Evolutionary conservation across 352 stramenopile species (phyloP).

Genomic region (Phytophthora pini): DNA sequence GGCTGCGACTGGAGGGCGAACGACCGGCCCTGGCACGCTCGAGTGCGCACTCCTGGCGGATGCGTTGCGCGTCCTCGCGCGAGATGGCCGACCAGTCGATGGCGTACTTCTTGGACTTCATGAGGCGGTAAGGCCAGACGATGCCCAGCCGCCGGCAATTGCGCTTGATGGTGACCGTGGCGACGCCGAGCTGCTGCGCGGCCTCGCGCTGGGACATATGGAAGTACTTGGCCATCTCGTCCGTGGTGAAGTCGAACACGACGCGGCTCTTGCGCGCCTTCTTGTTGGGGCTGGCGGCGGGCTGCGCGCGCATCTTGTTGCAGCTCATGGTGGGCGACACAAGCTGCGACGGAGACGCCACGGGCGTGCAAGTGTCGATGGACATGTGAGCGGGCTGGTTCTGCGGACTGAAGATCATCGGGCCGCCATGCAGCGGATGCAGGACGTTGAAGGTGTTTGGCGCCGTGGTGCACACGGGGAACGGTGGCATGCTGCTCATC

Average conservation of each 20-base stretch:
- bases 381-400: constrained; percentile 7
- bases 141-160: constrained; percentile 67
- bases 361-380: constrained; percentile 14
- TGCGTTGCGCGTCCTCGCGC: constrained; percentile 41
- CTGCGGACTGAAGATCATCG: not conserved
- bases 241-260: constrained; percentile 61
- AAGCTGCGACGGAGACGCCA: constrained; percentile 7
- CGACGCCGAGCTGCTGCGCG: constrained; percentile 58
- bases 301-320: constrained; percentile 11
- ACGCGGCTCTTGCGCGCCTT: constrained; percentile 55
- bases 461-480: not conserved
- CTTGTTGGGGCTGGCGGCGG: constrained; percentile 29
- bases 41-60: constrained; percentile 40
- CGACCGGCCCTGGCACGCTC: constrained; percentile 40
- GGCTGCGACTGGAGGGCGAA: constrained; percentile 22
- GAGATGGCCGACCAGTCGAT: constrained; percentile 43
- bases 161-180: constrained; percentile 66
- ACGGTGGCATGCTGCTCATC: constrained; percentile 29
- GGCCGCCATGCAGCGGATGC: not conserved
- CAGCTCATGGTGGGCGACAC: constrained; percentile 21
- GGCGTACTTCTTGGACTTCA: constrained; percentile 58
- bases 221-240: constrained; percentile 64
- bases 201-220: constrained; percentile 65
- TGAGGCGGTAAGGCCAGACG: constrained; percentile 62
- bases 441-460: constrained; percentile 26